phyloP scores from a whole-genome alignment of 1,284 basidiomycete genomes.

The Erythrobasidium hasegawianum region DNA sequence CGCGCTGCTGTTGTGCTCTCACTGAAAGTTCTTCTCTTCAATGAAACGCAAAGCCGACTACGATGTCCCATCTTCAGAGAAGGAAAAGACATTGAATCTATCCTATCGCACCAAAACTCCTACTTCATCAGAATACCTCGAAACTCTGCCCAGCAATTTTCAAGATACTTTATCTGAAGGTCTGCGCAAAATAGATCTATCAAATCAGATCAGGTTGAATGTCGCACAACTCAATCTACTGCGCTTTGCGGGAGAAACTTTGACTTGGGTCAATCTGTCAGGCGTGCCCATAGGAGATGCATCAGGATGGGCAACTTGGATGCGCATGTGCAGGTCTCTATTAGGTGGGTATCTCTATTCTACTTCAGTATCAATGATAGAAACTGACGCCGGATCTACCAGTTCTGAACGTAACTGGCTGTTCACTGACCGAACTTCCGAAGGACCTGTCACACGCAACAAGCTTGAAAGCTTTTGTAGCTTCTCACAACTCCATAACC shows the following conservation, averaged over 20 bases:
- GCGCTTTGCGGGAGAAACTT: conserved; percentile 27
- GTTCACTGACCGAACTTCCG: conserved; percentile 18
- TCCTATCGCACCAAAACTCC: conserved; percentile 4
- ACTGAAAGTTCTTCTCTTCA: no score
- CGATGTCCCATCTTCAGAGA: conserved; percentile 16
- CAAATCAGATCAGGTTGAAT: conserved; percentile 8
- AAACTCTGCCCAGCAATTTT: conserved; percentile 15
- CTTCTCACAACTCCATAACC: conserved; percentile 28
- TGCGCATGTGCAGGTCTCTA: conserved; percentile 29
- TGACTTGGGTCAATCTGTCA: conserved; percentile 33
- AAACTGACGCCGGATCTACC: not conserved
- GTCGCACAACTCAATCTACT: conserved; percentile 13
- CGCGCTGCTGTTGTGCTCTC: no score
- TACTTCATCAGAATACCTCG: not conserved
- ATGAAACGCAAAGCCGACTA: conserved; percentile 2
- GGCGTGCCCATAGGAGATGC: conserved; percentile 15
- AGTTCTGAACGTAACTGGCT: conserved; percentile 27
- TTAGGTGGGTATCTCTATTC: conserved; percentile 11
- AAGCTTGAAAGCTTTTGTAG: conserved; percentile 27
- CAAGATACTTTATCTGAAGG: conserved; percentile 2
- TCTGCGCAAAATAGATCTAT: conserved; percentile 21
- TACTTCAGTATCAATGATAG: no score
- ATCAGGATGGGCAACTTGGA: conserved; percentile 4
- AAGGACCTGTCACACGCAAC: conserved; percentile 16
- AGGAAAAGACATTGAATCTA: conserved; percentile 23